These are phyloP conservation scores for Capsicum rhomboideum DNA, from an alignment of 257 asterid genomes.

Conservation along the genomic window DNA sequence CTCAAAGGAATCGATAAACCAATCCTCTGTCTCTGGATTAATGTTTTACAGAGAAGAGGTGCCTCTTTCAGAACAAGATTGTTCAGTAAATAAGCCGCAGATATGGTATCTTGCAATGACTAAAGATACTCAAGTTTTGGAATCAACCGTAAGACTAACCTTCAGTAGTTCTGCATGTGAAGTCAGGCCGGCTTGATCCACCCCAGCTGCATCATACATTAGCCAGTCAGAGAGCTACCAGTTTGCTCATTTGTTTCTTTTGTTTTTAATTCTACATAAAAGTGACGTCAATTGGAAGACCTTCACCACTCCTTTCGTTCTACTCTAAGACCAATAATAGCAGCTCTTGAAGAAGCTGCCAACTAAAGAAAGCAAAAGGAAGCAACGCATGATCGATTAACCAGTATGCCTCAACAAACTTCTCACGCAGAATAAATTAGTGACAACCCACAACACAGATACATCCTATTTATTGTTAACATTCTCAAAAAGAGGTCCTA, in stretches of 20 bases:
- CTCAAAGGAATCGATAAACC: slow-evolving; percentile 82
- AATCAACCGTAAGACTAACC: slow-evolving; percentile 34
- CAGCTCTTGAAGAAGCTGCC: too few relatives aligned
- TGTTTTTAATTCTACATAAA: background rate
- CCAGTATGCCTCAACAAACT: background rate
- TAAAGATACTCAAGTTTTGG: background rate
- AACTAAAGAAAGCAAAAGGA: too few relatives aligned
- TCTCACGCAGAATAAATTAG: background rate
- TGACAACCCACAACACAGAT: background rate
- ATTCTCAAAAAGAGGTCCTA: background rate
- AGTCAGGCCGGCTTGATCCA: slow-evolving; percentile 97
- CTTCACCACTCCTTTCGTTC: too few relatives aligned
- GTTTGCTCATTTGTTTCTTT: background rate
- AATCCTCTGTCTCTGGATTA: slow-evolving; percentile 77
- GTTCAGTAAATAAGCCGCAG: background rate
- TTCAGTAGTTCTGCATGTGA: slow-evolving; percentile 95
- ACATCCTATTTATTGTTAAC: background rate
- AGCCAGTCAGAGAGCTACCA: background rate
- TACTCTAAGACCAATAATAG: too few relatives aligned
- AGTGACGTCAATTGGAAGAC: too few relatives aligned
- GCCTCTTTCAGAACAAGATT: background rate
- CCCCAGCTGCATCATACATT: slow-evolving; percentile 74
- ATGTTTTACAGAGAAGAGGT: background rate
- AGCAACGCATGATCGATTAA: too few relatives aligned
- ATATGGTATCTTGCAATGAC: background rate